Base-by-base conservation (phyloP, 768 basidiomycete species). In the Boletellus sp. region DNA sequence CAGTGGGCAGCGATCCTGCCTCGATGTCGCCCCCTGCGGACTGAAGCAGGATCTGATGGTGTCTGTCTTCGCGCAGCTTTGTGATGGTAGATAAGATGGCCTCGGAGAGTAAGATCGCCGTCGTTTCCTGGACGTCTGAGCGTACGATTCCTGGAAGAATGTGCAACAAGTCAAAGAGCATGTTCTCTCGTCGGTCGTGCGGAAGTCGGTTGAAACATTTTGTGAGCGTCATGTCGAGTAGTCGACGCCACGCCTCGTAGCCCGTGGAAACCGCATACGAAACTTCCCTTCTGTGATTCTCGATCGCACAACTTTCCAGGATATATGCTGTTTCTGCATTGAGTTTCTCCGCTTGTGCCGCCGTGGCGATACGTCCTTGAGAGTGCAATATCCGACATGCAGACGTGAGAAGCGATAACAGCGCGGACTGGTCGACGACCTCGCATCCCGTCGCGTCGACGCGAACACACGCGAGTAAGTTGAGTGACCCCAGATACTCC, bases 151-250 rank as follows among this genome's bases (percentile, higher is more conserved):
- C 80, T 2, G 93, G 87, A 19, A 96, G 76, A 19, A 90, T 84
- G 58, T 89, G 85, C 17, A 98, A 77, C 17, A 98, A 73, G 63
- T 96, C 95, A 58, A 95, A 91, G 6, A 96, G 74, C 74, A 95
- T 86, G 53, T 83, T 85, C 68, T 97, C 94, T 22, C 91, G 80
- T 22, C 81, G 83, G 51, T 92, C 88, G 53, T 85, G 81, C 0
- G 90, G 86, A 12, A 96, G 74, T 31, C 86, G 83, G 51, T 83
- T 77, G 70, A 95, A 95, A 49, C 91, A 90, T 61, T 92, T 92
- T 26, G 83, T 84, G 16, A 98, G 77, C 2, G 85, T 81, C 64
- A 92, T 83, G 70, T 95, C 90, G 45, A 98, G 74, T 33, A 94
- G 64, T 34, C 85, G 76, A 50, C 86, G 82, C 94, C 94, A 97